phyloP scores from a whole-genome alignment of 306 rosid species.

The Quercus variabilis region DNA sequence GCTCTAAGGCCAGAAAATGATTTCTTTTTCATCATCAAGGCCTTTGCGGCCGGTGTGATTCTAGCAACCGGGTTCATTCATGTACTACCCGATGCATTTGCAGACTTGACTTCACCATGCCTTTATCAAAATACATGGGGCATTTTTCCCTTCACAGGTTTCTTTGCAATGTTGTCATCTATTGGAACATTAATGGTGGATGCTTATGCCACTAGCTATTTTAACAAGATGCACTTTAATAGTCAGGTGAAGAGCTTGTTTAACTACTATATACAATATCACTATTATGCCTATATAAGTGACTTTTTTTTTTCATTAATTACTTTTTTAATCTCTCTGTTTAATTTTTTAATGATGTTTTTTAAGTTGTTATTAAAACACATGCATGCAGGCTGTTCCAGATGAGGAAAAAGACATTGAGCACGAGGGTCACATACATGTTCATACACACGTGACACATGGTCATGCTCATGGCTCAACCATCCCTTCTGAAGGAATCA shows the following conservation, averaged over 20 bases:
- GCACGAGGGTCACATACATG: constrained; percentile 44
- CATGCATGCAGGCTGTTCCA: neutral
- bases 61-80: constrained; percentile 39
- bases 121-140: constrained; percentile 29
- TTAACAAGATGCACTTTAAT: constrained; percentile 10
- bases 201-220: constrained; percentile 34
- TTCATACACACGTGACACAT: constrained; percentile 62
- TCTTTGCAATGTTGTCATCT: constrained; percentile 42
- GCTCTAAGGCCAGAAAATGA: constrained; percentile 30
- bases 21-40: constrained; percentile 39
- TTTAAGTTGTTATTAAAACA: neutral
- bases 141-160: constrained; percentile 38
- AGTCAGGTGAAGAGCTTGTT: neutral
- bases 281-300: too few species aligned
- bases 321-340: too few species aligned
- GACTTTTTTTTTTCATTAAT: too few species aligned
- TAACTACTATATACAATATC: neutral
- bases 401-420: constrained; percentile 20
- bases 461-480: constrained; percentile 58
- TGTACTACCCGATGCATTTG: constrained; percentile 43
- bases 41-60: constrained; percentile 45
- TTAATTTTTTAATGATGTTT: neutral
- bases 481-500: constrained; percentile 1
- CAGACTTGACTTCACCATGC: constrained; percentile 35
- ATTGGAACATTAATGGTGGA: constrained; percentile 45